Conservation (phyloP, 2,329 filamentous ascomycete genomes). For the Paecilomyces formosus region DNA sequence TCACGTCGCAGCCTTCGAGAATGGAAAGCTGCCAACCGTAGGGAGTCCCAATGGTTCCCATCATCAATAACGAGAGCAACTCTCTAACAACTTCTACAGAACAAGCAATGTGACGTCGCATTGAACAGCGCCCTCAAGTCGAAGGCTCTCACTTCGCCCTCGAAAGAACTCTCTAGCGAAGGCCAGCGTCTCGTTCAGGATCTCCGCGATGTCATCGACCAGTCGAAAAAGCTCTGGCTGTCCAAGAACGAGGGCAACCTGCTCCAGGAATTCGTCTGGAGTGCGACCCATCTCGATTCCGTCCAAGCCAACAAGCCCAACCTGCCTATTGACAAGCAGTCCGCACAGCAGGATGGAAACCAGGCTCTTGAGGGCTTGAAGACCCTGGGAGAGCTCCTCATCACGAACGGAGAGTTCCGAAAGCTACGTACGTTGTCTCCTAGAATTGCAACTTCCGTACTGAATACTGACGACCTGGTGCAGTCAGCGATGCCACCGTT, state of each 20-base stretch:
- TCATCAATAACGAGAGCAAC: not conserved
- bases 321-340: constrained; percentile 65
- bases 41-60: constrained; percentile 22
- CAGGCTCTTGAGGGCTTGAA: constrained; percentile 77
- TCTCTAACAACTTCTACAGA: constrained; percentile 45
- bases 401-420: constrained; percentile 94
- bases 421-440: constrained; percentile 64
- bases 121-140: constrained; percentile 80
- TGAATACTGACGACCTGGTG: constrained; percentile 18
- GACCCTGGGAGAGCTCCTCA: constrained; percentile 78
- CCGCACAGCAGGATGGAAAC: constrained; percentile 73
- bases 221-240: constrained; percentile 76
- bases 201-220: constrained; percentile 68
- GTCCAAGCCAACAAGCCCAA: constrained; percentile 55
- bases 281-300: constrained; percentile 68
- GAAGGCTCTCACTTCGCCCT: constrained; percentile 61
- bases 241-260: constrained; percentile 94
- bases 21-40: constrained; percentile 86
- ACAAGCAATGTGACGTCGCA: constrained; percentile 91
- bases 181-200: constrained; percentile 74
- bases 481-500: constrained; percentile 69
- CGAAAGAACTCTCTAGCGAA: constrained; percentile 70
- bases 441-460: constrained; percentile 9
- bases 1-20: constrained; percentile 61
- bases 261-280: constrained; percentile 95